Percentiles rank a stretch among this genome's conserved stretches.
These are phyloP conservation scores for Linnemannia hyalina DNA, from an alignment of 192 early-diverging fungal genomes.

Conservation along the genomic window DNA sequence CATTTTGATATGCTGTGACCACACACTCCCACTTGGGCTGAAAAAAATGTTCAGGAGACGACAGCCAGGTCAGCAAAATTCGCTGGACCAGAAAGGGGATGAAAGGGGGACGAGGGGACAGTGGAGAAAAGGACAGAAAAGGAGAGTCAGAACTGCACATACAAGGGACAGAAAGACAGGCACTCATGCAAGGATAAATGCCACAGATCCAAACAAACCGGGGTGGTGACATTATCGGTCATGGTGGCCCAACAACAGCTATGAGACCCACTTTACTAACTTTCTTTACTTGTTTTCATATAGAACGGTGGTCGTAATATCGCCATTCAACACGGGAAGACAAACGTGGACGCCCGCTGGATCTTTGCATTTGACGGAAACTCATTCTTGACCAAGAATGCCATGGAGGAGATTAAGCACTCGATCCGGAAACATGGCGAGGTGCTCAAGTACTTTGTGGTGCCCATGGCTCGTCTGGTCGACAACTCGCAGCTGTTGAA, in stretches of 20 bases:
- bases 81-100: neutral
- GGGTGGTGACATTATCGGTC: neutral
- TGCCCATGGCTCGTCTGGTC: constrained; percentile 72
- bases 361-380: constrained; percentile 77
- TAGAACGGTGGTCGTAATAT: constrained; percentile 75
- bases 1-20: constrained; percentile 7
- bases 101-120: constrained; percentile 5
- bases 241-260: neutral
- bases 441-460: constrained; percentile 68
- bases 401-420: constrained; percentile 66
- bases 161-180: neutral
- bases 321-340: constrained; percentile 65
- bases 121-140: neutral
- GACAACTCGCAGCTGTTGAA: constrained; percentile 68
- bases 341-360: constrained; percentile 64
- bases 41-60: constrained; percentile 2
- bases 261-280: neutral
- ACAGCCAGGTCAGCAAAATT: neutral
- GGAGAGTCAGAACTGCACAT: neutral
- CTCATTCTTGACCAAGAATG: constrained; percentile 68
- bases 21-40: neutral
- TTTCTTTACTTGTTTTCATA: neutral
- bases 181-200: neutral
- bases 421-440: constrained; percentile 62
- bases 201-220: neutral